Conservation (phyloP, 1,284 basidiomycete genomes). For the Takashimella tepidaria region DNA sequence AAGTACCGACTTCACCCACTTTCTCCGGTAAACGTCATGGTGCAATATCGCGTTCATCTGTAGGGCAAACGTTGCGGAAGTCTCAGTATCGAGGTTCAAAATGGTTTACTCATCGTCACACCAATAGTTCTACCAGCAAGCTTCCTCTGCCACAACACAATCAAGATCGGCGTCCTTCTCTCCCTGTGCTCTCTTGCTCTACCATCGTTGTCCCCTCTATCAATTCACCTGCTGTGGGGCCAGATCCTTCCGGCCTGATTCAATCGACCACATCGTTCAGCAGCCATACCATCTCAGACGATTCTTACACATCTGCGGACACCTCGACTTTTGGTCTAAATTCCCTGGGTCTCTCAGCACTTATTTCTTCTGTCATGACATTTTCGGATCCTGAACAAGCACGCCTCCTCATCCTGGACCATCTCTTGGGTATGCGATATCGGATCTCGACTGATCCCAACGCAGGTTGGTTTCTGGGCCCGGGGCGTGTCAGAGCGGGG, state of each 20-base stretch:
- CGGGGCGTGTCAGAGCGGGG: constrained; percentile 20
- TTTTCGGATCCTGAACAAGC: constrained; percentile 9
- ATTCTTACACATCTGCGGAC: background rate
- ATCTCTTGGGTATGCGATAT: constrained; percentile 28
- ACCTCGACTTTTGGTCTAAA: background rate
- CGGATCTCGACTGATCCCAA: constrained; percentile 16
- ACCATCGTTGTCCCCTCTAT: background rate
- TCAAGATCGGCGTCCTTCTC: constrained; percentile 27
- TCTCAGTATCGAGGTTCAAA: constrained; percentile 12
- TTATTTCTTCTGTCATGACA: constrained; percentile 10
- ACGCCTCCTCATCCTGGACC: constrained; percentile 17
- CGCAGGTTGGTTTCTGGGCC: constrained; percentile 32
- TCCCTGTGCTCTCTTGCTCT: constrained; percentile 12
- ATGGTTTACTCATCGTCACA: constrained; percentile 23
- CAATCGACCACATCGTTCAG: background rate
- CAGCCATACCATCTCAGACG: background rate
- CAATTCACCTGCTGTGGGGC: background rate
- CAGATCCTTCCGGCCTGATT: background rate
- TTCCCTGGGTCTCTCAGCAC: background rate
- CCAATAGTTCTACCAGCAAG: constrained; percentile 6
- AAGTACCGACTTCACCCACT: background rate
- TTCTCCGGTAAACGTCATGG: constrained; percentile 1
- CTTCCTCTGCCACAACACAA: constrained; percentile 4
- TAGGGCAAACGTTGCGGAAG: constrained; percentile 12
- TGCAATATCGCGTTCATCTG: constrained; percentile 11